These are phyloP conservation scores for Magnolia kwangsiensis DNA, from an alignment of 164 flowering plant genomes.

Conservation along the genomic window DNA sequence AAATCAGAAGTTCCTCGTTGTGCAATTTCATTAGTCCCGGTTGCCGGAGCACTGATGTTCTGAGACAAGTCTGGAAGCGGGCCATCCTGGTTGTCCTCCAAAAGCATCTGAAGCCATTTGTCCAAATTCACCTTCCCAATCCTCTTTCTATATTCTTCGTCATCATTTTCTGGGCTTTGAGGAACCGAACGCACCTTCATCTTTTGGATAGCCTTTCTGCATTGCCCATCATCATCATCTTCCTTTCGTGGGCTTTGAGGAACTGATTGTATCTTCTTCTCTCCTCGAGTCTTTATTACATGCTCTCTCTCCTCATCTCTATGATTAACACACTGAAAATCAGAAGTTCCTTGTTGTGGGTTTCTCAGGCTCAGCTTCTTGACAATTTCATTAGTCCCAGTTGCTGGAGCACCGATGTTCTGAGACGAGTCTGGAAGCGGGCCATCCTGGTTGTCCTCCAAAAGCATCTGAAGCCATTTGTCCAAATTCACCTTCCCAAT, in stretches of 20 bases:
- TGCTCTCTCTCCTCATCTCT: background rate
- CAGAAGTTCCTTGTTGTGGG: background rate
- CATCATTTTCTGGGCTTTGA: conserved; percentile 44
- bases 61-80: conserved; percentile 12
- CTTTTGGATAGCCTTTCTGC: background rate
- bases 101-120: conserved; percentile 83
- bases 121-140: conserved; percentile 90
- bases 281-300: background rate
- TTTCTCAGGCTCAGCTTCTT: conserved; percentile 36
- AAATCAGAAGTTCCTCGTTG: background rate
- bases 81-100: conserved; percentile 46
- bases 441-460: conserved; percentile 46
- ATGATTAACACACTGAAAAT: background rate
- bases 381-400: conserved; percentile 33
- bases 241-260: conserved; percentile 35
- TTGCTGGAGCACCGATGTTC: conserved; percentile 13
- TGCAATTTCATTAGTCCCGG: conserved; percentile 31
- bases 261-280: conserved; percentile 25
- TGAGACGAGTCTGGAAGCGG: conserved; percentile 12
- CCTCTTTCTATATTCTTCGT: conserved; percentile 67
- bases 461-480: conserved; percentile 83
- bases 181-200: conserved; percentile 25
- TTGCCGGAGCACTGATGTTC: conserved; percentile 14
- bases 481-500: conserved; percentile 90
- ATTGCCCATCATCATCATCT: conserved; percentile 49